Evolutionary conservation across 768 basidiomycete genomes (phyloP).

Genomic region (Fomitopsis pulvina): DNA sequence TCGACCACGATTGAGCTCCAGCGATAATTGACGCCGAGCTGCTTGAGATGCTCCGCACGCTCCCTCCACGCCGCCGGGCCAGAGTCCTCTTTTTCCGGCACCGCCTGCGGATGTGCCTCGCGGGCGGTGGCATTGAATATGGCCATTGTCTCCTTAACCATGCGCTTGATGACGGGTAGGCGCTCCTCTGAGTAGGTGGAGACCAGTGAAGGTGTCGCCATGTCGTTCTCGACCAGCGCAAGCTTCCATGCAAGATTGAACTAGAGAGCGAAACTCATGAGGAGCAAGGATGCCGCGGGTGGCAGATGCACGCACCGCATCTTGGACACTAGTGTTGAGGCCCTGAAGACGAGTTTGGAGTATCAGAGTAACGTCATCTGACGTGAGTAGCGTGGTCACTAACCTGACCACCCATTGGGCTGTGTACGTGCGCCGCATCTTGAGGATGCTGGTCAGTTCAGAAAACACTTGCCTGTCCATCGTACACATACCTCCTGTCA

Average conservation of each 20-base stretch:
- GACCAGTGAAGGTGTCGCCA: conserved; percentile 20
- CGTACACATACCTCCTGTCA: too few species aligned
- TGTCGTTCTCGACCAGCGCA: conserved; percentile 22
- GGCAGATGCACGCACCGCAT: conserved; percentile 13
- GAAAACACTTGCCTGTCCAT: too few species aligned
- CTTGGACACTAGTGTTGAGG: conserved; percentile 24
- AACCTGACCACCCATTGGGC: too few species aligned
- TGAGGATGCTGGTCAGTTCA: too few species aligned
- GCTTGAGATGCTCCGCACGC: conserved; percentile 9
- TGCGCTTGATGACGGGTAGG: conserved; percentile 21
- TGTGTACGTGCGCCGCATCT: too few species aligned
- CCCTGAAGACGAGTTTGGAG: too few species aligned
- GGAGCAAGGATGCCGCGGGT: background rate
- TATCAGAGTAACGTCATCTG: too few species aligned
- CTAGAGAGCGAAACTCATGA: conserved; percentile 3
- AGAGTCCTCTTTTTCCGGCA: too few species aligned
- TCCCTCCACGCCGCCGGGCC: background rate
- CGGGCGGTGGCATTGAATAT: conserved; percentile 2
- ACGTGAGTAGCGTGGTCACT: too few species aligned
- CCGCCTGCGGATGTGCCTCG: background rate
- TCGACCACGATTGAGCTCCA: conserved; percentile 41
- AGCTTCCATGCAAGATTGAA: conserved; percentile 27
- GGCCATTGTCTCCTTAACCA: conserved; percentile 20
- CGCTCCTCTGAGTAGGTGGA: conserved; percentile 23
- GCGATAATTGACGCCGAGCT: conserved; percentile 46